Evolutionary conservation across 2,329 filamentous ascomycete species (phyloP).

Genomic region (Leptographium wingfieldii): DNA sequence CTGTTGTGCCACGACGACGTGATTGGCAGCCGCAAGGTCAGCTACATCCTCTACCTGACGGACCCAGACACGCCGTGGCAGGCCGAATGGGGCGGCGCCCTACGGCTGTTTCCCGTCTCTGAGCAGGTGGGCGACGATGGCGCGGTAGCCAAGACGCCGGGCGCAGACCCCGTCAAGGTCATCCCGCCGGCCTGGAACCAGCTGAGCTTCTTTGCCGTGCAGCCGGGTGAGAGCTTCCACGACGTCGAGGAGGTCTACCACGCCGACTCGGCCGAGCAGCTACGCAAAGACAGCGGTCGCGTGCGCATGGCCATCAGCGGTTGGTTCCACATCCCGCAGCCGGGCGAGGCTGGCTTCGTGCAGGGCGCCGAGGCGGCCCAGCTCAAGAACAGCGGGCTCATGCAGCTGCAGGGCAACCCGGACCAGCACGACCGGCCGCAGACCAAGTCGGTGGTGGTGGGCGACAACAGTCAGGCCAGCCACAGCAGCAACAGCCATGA

Average conservation of each 20-base stretch:
- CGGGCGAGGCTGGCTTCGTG: constrained; percentile 85
- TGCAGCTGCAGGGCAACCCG: constrained; percentile 83
- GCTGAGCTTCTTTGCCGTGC: constrained; percentile 93
- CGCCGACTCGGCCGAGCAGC: constrained; percentile 41
- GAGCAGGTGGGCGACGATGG: constrained; percentile 55
- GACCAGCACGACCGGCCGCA: constrained; percentile 80
- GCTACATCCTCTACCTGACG: constrained; percentile 92
- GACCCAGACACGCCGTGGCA: constrained; percentile 88
- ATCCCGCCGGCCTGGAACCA: constrained; percentile 97
- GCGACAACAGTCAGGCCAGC: constrained; percentile 19
- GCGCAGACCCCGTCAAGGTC: constrained; percentile 62
- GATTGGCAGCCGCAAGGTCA: constrained; percentile 89
- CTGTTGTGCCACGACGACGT: constrained; percentile 96
- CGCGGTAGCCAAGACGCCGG: constrained; percentile 65
- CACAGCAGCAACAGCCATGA: constrained; percentile 30
- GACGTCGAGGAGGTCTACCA: constrained; percentile 97
- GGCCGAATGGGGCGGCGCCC: constrained; percentile 80
- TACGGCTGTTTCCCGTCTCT: constrained; percentile 70
- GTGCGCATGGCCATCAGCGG: constrained; percentile 96
- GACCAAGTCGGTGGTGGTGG: constrained; percentile 34
- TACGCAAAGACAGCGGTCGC: constrained; percentile 57
- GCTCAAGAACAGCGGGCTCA: constrained; percentile 78
- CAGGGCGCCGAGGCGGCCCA: constrained; percentile 79
- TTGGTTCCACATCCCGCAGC: constrained; percentile 96
- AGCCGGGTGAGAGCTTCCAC: constrained; percentile 97